Base-by-base conservation (phyloP, 306 rosid genomes). In the Acacia acuminata region DNA sequence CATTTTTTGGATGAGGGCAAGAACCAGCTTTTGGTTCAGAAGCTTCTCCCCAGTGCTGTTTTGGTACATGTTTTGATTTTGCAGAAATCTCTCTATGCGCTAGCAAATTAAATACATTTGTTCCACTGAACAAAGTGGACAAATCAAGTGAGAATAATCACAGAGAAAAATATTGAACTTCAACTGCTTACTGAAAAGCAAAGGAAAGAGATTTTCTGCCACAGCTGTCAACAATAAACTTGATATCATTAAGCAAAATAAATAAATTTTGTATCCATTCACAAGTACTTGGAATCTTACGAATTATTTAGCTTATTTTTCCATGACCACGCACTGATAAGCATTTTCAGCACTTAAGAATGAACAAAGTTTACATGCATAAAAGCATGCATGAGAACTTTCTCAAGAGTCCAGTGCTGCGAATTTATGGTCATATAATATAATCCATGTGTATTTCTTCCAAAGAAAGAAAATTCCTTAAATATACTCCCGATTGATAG, bases 41-140 rank as follows among this genome's bases (percentile, higher is more conserved):
- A 82, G 84, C 81, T 56, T 76, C 88, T 86, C 83, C 84, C 91
- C 91, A 88, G 20, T 77, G 76, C 88, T 88, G 38, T 73, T 84
- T 88, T 9, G 89, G 88, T 58, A 82, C 79, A 2, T 89, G 86
- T 71, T 85, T 89, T 56, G 84, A 73, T 70, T 85, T 82, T 7
- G 89, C 88, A 0, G 88, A 87, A 71, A 89, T 83, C 89, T 89
- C 92, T 75, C 92, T 89, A 73, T 85, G 88, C 16, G 80, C 89
- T 50, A 87, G 79, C 90, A 89, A 87, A 79, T 34, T 61, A 68
- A 85, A 89, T 60, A 87, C 86, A 73, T 89, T 89, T 88, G 85
- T 85, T 40, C 92, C 89, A 69, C 88, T 85, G 84, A 17, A 64
- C 76, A 87, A 53, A 85, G 81, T 77, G 81, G 60, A 83, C 69